A percentile compares a stretch with the other conserved stretches of the same genome.
Conservation (phyloP, 2,329 filamentous ascomycete species). For the Thermomyces lanuginosus region DNA sequence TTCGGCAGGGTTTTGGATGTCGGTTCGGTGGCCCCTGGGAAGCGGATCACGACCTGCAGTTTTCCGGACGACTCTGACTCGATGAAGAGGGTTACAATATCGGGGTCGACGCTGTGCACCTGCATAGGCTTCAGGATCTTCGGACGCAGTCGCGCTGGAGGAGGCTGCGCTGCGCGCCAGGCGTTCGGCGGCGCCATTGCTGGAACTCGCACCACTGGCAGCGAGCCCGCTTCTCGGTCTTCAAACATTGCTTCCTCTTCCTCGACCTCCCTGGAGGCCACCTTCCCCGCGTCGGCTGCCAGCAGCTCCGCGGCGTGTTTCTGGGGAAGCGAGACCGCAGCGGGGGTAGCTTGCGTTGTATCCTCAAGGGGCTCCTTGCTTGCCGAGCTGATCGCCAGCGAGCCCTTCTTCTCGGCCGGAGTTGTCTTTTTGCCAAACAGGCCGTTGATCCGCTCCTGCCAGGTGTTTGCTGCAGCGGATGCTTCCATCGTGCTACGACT, state of each 20-base stretch:
- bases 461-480: slow-evolving; percentile 35
- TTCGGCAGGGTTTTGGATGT: slow-evolving; percentile 26
- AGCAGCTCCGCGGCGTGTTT: slow-evolving; percentile 18
- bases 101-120: slow-evolving; percentile 31
- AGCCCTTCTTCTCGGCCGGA: slow-evolving; percentile 33
- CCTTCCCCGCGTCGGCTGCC: slow-evolving; percentile 28
- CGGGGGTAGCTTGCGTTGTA: slow-evolving; percentile 32
- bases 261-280: slow-evolving; percentile 51
- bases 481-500: slow-evolving; percentile 26
- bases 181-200: slow-evolving; percentile 43
- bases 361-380: slow-evolving; percentile 52
- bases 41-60: slow-evolving; percentile 27
- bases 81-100: slow-evolving; percentile 23
- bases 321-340: slow-evolving; percentile 54
- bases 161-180: slow-evolving; percentile 41
- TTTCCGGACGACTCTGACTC: slow-evolving; percentile 24
- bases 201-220: slow-evolving; percentile 56
- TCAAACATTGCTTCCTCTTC: slow-evolving; percentile 70
- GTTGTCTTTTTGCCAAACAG: slow-evolving; percentile 48
- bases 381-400: slow-evolving; percentile 47
- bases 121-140: slow-evolving; percentile 41
- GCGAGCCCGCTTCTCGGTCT: slow-evolving; percentile 62
- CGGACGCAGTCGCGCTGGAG: slow-evolving; percentile 20
- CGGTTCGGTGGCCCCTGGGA: slow-evolving; percentile 31
- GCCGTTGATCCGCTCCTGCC: slow-evolving; percentile 74